Percentiles rank a stretch among this genome's conserved stretches.
phyloP scores from a whole-genome alignment of 495 filamentous ascomycete genomes.

The Sphaerosporella brunnea region DNA sequence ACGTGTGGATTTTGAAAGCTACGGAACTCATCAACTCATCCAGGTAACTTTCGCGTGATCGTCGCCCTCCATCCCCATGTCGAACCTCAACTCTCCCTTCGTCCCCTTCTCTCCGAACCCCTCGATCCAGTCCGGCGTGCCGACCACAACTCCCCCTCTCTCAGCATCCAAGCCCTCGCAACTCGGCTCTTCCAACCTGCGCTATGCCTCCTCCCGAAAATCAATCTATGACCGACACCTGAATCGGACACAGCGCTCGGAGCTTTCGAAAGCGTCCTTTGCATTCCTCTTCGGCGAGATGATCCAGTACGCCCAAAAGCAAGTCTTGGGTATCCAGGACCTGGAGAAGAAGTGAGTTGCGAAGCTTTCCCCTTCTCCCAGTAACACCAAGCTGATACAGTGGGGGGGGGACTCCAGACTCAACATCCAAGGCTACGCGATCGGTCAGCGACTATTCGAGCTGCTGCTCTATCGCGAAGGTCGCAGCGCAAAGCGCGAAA shows the following conservation, averaged over 20 bases:
- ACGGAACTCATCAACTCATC: too few relatives aligned
- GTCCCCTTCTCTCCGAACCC: conserved; percentile 25
- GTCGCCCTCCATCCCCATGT: neutral
- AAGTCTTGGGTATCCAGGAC: conserved; percentile 81
- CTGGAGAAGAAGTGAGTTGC: conserved; percentile 59
- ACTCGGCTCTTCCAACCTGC: conserved; percentile 43
- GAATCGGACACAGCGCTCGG: conserved; percentile 67
- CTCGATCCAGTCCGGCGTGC: conserved; percentile 21
- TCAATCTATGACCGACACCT: conserved; percentile 95
- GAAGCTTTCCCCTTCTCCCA: conserved; percentile 4
- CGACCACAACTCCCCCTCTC: conserved; percentile 19
- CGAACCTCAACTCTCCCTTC: conserved; percentile 14
- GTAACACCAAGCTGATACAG: neutral
- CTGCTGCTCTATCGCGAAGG: conserved; percentile 69
- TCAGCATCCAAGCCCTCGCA: conserved; percentile 14
- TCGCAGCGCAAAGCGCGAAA: conserved; percentile 55
- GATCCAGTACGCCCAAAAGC: conserved; percentile 83
- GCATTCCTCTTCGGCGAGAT: conserved; percentile 94
- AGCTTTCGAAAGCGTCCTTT: conserved; percentile 81
- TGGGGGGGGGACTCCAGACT: conserved; percentile 36
- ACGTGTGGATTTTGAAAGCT: too few relatives aligned
- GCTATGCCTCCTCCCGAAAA: conserved; percentile 85
- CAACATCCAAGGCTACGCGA: conserved; percentile 85
- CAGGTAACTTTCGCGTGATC: neutral
- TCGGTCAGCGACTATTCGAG: conserved; percentile 86